Evolutionary conservation across 345 rosid species (phyloP).

Genomic region (Syzygium aqueum): DNA sequence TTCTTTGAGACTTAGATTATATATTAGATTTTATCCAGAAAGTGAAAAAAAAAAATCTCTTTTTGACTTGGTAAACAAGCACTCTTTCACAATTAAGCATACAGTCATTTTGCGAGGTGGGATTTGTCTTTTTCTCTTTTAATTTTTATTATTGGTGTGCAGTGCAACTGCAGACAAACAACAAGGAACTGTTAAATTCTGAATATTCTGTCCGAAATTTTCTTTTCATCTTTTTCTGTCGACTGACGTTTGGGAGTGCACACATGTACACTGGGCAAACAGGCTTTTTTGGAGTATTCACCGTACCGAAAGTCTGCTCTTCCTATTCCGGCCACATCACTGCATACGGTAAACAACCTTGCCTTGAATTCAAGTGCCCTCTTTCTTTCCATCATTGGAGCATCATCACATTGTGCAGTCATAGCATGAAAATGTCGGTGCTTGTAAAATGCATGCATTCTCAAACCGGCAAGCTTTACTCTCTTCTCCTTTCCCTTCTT

Average conservation of each 20-base stretch:
- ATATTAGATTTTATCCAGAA: background rate
- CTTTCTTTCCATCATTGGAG: background rate
- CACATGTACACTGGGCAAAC: background rate
- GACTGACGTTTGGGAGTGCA: background rate
- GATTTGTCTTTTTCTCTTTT: background rate
- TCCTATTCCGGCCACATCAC: slow-evolving; percentile 66
- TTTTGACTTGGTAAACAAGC: background rate
- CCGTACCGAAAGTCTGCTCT: slow-evolving; percentile 68
- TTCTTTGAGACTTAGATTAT: background rate
- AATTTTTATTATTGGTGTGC: background rate
- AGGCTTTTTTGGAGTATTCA: slow-evolving; percentile 86
- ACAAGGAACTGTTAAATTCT: background rate
- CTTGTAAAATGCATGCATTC: background rate
- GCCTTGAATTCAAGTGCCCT: background rate
- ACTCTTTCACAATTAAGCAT: background rate
- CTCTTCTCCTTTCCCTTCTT: background rate
- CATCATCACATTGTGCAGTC: background rate
- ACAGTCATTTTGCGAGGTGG: background rate
- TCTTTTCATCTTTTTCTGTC: background rate
- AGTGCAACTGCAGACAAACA: background rate
- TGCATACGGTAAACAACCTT: slow-evolving; percentile 43
- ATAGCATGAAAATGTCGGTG: background rate
- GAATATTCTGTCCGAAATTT: background rate
- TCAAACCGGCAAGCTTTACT: background rate
- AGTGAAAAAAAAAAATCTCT: background rate